Percentiles rank a stretch among this genome's conserved stretches.
phyloP scores from a whole-genome alignment of 2,329 filamentous ascomycete species.

The Paraconiothyrium sp. region DNA sequence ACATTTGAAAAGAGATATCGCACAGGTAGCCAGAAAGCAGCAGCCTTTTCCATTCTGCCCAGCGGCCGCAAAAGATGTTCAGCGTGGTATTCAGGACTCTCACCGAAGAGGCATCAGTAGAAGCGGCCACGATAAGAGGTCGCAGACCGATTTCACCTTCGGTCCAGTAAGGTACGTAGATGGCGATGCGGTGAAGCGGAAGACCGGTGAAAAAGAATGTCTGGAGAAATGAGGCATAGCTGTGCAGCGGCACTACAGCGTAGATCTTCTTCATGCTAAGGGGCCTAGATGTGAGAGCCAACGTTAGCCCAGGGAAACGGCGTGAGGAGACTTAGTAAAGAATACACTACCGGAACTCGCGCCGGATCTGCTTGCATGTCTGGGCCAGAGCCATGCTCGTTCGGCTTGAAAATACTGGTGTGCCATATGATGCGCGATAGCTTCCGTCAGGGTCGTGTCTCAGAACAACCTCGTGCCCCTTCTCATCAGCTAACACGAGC shows the following conservation, averaged over 20 bases:
- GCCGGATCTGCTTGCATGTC: neutral
- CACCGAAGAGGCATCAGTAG: too few species aligned
- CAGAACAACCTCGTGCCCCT: neutral
- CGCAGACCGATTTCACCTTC: neutral
- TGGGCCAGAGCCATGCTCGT: neutral
- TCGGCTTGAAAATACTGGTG: neutral
- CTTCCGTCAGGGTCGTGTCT: neutral
- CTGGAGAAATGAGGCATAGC: neutral
- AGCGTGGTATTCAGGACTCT: neutral
- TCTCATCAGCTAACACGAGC: neutral
- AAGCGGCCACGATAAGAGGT: neutral
- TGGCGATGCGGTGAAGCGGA: neutral
- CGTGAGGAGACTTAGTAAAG: neutral
- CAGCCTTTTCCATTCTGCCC: neutral
- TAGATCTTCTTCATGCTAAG: neutral
- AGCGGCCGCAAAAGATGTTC: neutral
- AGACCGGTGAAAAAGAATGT: neutral
- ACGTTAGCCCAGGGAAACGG: neutral
- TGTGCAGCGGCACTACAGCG: neutral
- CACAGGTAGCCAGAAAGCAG: neutral
- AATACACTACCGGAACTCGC: neutral
- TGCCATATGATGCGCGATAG: neutral
- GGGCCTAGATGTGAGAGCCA: neutral
- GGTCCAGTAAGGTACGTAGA: neutral
- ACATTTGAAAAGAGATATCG: neutral